Evolutionary conservation across 257 asterid genomes (phyloP).

Genomic region (Fraxinus pennsylvanica): DNA sequence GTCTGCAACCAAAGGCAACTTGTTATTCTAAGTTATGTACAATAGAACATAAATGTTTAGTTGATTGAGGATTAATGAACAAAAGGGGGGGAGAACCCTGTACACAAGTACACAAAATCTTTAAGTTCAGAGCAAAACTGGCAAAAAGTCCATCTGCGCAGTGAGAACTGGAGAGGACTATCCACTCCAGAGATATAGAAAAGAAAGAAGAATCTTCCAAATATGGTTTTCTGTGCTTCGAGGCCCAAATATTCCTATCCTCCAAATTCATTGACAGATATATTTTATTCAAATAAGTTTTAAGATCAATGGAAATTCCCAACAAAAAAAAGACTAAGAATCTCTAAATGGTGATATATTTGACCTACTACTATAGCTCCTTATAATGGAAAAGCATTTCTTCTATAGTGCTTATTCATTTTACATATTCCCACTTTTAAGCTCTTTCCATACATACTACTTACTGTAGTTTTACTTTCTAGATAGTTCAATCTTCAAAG

Average conservation of each 20-base stretch:
- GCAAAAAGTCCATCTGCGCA: not conserved
- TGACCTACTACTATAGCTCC: slow-evolving; percentile 1
- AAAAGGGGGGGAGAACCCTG: not conserved
- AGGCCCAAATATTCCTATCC: too few relatives aligned
- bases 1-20: not conserved
- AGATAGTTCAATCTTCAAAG: not conserved
- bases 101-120: not conserved
- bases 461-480: slow-evolving; percentile 3
- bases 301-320: not conserved
- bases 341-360: not conserved
- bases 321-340: not conserved
- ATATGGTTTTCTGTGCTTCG: too few relatives aligned
- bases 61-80: not conserved
- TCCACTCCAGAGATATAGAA: too few relatives aligned
- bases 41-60: not conserved
- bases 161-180: not conserved
- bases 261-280: too few relatives aligned
- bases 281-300: too few relatives aligned
- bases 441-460: not conserved
- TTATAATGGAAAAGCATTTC: not conserved
- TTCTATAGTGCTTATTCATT: not conserved
- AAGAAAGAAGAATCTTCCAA: too few relatives aligned
- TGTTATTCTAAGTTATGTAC: not conserved
- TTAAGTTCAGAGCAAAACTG: not conserved
- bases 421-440: not conserved